These are phyloP conservation scores for Dictyostelium intermedium DNA, from an alignment of 78 protist genomes.

Conservation along the genomic window DNA sequence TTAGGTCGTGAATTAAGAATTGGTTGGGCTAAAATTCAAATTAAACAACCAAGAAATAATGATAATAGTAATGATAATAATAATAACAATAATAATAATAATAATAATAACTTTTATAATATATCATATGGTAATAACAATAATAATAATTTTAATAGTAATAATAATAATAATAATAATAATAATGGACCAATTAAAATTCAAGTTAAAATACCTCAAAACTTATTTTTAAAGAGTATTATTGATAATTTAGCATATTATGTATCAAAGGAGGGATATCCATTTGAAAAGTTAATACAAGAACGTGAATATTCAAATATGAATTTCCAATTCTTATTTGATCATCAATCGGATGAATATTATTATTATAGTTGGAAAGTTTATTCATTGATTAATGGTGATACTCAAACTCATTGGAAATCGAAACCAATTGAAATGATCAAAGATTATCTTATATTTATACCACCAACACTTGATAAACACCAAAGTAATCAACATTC, in stretches of 20 bases:
- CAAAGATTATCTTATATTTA: not conserved
- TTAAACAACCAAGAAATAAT: not conserved
- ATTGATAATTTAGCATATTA: slow-evolving; percentile 47
- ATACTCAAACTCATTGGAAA: not conserved
- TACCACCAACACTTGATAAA: not conserved
- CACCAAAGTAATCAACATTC: not conserved
- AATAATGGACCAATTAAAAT: not conserved
- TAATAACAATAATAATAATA: not conserved
- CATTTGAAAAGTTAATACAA: slow-evolving; percentile 27
- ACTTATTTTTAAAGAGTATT: not conserved
- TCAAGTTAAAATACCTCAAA: slow-evolving; percentile 10
- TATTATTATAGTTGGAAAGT: slow-evolving; percentile 58
- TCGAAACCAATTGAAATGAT: slow-evolving; percentile 17
- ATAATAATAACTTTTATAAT: not conserved
- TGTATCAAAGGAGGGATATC: slow-evolving; percentile 34
- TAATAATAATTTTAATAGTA: not conserved
- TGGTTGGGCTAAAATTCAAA: slow-evolving; percentile 45
- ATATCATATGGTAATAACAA: not conserved
- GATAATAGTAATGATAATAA: not conserved
- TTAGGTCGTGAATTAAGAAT: slow-evolving; percentile 35
- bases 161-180: not conserved
- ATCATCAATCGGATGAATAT: slow-evolving; percentile 4
- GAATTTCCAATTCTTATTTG: slow-evolving; percentile 10
- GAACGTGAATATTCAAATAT: slow-evolving; percentile 22
- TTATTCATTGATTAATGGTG: slow-evolving; percentile 4